Evolutionary conservation across 768 basidiomycete species (phyloP), one percentile per base, ranked within the genome.

Genomic region (Amanita exitialis): DNA sequence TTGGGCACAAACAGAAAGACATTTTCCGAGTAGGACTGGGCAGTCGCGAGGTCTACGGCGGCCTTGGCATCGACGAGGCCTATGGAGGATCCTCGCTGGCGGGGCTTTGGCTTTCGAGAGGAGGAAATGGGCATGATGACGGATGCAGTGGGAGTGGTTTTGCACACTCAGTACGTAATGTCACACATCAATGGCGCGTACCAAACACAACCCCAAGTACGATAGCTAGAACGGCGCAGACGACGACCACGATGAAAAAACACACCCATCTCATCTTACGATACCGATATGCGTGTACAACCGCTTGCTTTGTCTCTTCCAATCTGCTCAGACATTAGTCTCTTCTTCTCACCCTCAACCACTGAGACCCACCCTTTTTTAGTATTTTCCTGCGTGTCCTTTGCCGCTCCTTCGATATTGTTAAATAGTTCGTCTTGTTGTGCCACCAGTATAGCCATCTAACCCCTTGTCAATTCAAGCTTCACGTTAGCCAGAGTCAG

Each of bases 1-100:
- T 99, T 99, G 35, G 96, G 94, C 13, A 93, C 79, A 70, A 98
- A 99, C 47, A 98, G 79, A 66, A 95, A 99, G 57, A 98, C 87
- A 66, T 97, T 98, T 72, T 99, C 96, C 32, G 88, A 84, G 58
- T 89, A 89, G 0, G 82, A 73, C 67, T 90, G 89, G 12, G 82
- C 83, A 10, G 87, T 91, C 23, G 90, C 90, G 44, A 92, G 79
- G 64, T 90, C 90, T 27, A 93, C 82, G 7, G 89, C 90, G 52
- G 82, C 78, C 62, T 90, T 89, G 51, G 90, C 86, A 65, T 90
- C 86, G 49, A 90, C 82, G 23, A 86, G 72, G 56, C 83, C 81
- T 47, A 86, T 73, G 6, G 86, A 80, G 36, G 65, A 68, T 48
- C 74, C 69, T 58, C 77, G 71, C 57, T 77, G 75, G 54, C 69